Conservation (phyloP, 352 stramenopile genomes). For the Phytophthora pisi region DNA sequence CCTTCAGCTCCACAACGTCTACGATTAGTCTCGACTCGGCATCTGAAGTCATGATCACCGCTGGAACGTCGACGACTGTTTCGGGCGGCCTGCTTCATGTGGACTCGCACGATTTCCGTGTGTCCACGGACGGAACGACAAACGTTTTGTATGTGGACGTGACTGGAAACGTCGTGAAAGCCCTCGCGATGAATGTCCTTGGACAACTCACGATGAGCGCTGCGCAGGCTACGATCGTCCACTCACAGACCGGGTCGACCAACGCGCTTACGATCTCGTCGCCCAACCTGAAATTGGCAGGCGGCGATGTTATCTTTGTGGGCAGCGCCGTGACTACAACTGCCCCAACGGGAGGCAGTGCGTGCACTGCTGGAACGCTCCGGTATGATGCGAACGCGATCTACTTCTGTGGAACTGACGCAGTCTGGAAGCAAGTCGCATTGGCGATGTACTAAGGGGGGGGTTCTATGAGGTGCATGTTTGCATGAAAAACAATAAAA, state of each 20-base stretch:
- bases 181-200: slow-evolving; percentile 29
- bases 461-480: slow-evolving; percentile 5
- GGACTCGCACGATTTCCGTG: slow-evolving; percentile 49
- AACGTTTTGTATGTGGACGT: slow-evolving; percentile 46
- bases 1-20: slow-evolving; percentile 49
- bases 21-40: slow-evolving; percentile 46
- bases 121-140: slow-evolving; percentile 30
- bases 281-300: slow-evolving; percentile 41
- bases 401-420: slow-evolving; percentile 41
- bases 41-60: slow-evolving; percentile 48
- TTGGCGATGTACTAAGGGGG: slow-evolving; percentile 13
- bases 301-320: slow-evolving; percentile 35
- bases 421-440: slow-evolving; percentile 25
- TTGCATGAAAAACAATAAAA: slow-evolving; percentile 2
- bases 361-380: slow-evolving; percentile 40
- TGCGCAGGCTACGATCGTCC: slow-evolving; percentile 37
- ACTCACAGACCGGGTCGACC: slow-evolving; percentile 26
- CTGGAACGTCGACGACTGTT: slow-evolving; percentile 45
- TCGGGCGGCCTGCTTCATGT: slow-evolving; percentile 51
- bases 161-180: slow-evolving; percentile 27
- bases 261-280: slow-evolving; percentile 47
- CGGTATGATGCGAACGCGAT: slow-evolving; percentile 35
- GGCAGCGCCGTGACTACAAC: slow-evolving; percentile 31
- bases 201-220: slow-evolving; percentile 35
- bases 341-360: slow-evolving; percentile 10